Percentiles rank a stretch among this genome's conserved stretches.
Conservation (phyloP, 768 basidiomycete genomes). For the Mycena crocata region DNA sequence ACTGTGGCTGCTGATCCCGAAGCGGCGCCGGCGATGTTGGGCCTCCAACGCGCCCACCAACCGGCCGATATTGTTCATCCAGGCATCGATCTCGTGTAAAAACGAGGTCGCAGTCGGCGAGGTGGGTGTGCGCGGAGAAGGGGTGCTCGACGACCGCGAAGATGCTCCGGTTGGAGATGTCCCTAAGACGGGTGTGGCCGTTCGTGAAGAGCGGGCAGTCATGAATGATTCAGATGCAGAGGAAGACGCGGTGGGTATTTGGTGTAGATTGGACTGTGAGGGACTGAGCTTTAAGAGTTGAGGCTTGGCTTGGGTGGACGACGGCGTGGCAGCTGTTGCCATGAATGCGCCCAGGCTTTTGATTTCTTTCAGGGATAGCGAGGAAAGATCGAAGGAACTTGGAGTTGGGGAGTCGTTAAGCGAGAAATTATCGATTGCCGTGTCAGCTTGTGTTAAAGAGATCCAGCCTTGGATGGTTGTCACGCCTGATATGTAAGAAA, state of each 20-base stretch:
- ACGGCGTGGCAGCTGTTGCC: constrained; percentile 23
- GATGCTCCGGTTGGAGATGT: background rate
- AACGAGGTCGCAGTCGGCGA: constrained; percentile 12
- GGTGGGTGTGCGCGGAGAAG: constrained; percentile 17
- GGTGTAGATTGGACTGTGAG: background rate
- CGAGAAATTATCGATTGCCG: background rate
- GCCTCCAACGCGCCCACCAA: constrained; percentile 27
- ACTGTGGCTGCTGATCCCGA: background rate
- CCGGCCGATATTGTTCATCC: constrained; percentile 29
- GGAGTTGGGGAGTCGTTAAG: background rate
- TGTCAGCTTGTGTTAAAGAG: background rate
- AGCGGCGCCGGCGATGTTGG: constrained; percentile 25
- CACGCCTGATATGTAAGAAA: too few relatives aligned
- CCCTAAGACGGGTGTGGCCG: background rate
- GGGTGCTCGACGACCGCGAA: background rate
- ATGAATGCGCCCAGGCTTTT: constrained; percentile 4
- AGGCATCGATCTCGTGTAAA: constrained; percentile 27
- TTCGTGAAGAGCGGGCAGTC: constrained; percentile 16
- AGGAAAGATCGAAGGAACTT: background rate
- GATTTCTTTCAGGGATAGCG: background rate
- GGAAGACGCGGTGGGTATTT: background rate
- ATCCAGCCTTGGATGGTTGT: constrained; percentile 10
- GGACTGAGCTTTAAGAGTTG: background rate
- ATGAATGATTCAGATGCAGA: constrained; percentile 15
- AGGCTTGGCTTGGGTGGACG: background rate